A percentile compares a stretch with the other conserved stretches of the same genome.
phyloP scores from a whole-genome alignment of 768 basidiomycete species.

The Serendipita indica region DNA sequence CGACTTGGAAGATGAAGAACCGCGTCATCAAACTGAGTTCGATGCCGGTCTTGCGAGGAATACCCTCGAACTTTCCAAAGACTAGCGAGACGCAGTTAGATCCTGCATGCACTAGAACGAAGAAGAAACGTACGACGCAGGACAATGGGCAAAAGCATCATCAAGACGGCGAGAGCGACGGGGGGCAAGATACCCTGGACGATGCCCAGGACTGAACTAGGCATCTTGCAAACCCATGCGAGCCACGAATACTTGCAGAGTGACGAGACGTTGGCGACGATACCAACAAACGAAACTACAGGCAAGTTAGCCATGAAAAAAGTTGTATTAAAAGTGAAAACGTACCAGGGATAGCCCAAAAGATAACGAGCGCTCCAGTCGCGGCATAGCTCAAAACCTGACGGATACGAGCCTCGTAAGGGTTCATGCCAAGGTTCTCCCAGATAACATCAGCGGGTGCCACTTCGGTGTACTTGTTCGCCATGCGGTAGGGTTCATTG shows the following conservation, averaged over 20 bases:
- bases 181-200: constrained; percentile 83
- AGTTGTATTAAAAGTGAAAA: constrained; percentile 1
- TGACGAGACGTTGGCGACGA: constrained; percentile 62
- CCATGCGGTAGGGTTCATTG: constrained; percentile 75
- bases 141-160: constrained; percentile 73
- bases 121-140: constrained; percentile 35
- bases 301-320: neutral
- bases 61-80: constrained; percentile 75
- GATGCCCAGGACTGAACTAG: constrained; percentile 54
- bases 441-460: constrained; percentile 84
- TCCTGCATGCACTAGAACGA: neutral
- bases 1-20: constrained; percentile 82
- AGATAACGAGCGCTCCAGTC: constrained; percentile 66
- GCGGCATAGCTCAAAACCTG: constrained; percentile 50
- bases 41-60: constrained; percentile 65
- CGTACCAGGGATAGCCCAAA: constrained; percentile 76
- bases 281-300: constrained; percentile 70
- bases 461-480: constrained; percentile 60
- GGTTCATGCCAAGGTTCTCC: constrained; percentile 77
- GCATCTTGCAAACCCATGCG: constrained; percentile 67
- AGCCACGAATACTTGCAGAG: constrained; percentile 61
- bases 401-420: constrained; percentile 68
- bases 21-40: constrained; percentile 87
- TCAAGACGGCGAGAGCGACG: constrained; percentile 73
- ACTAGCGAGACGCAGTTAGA: constrained; percentile 22